phyloP scores from a whole-genome alignment of 768 basidiomycete species.

The Amanita fuliginea region DNA sequence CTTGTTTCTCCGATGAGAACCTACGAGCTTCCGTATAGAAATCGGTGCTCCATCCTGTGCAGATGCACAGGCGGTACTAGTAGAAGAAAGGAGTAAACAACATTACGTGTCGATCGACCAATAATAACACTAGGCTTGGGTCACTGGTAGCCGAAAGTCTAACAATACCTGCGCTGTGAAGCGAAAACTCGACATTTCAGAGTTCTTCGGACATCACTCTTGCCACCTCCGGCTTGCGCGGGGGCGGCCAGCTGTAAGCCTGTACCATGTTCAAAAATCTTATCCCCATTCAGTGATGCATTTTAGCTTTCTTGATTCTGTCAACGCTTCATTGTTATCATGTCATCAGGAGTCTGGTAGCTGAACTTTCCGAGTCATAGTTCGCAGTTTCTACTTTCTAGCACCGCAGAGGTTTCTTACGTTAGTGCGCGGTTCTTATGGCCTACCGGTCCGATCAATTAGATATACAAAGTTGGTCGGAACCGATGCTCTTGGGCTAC shows the following conservation, averaged over 20 bases:
- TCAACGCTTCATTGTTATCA: neutral
- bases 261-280: neutral
- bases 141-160: neutral
- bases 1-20: neutral
- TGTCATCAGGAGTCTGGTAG: neutral
- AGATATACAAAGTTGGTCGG: neutral
- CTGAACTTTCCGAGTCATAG: neutral
- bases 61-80: neutral
- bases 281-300: neutral
- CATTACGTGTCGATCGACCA: neutral
- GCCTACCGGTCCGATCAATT: neutral
- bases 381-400: neutral
- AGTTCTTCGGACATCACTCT: neutral
- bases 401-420: neutral
- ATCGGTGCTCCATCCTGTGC: neutral
- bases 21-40: neutral
- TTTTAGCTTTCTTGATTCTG: conserved; percentile 7
- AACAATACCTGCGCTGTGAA: too few species aligned
- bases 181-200: neutral
- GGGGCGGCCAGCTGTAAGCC: neutral
- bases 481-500: neutral
- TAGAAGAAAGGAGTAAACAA: neutral
- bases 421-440: too few species aligned
- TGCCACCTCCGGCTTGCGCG: neutral
- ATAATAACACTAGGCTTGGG: neutral